phyloP scores from a whole-genome alignment of 192 early-diverging fungal genomes.

The Mortierella antarctica region DNA sequence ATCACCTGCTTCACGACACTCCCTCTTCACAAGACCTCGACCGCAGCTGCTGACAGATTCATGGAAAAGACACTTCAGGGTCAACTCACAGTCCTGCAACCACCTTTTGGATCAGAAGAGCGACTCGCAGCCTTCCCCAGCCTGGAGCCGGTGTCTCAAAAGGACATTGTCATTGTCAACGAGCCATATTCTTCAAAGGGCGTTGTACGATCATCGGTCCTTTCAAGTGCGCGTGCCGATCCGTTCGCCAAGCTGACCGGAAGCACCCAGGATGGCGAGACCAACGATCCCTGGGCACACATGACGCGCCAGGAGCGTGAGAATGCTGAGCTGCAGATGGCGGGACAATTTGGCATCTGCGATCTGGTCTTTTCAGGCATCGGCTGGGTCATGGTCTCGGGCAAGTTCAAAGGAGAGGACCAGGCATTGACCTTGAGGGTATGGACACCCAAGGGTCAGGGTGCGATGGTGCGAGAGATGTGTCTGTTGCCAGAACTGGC shows the following conservation, averaged over 20 bases:
- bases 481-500: conserved; percentile 40
- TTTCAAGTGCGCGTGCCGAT: conserved; percentile 7
- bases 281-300: neutral
- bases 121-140: conserved; percentile 35
- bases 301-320: conserved; percentile 12
- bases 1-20: conserved; percentile 37
- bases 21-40: conserved; percentile 48
- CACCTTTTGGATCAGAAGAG: conserved; percentile 38
- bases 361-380: conserved; percentile 48
- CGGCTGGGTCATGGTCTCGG: conserved; percentile 52
- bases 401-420: conserved; percentile 30
- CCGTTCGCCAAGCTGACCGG: conserved; percentile 18
- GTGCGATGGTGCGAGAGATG: conserved; percentile 17
- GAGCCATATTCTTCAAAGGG: neutral
- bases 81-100: conserved; percentile 33
- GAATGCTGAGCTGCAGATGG: conserved; percentile 8
- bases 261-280: neutral
- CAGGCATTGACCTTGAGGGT: conserved; percentile 26
- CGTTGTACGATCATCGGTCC: neutral
- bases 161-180: conserved; percentile 33
- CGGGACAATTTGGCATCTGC: conserved; percentile 41
- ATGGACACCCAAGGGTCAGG: conserved; percentile 44
- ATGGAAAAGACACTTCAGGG: conserved; percentile 11
- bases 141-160: conserved; percentile 5
- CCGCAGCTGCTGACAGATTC: conserved; percentile 20